Percentiles rank a stretch among this genome's conserved stretches.
phyloP scores from a whole-genome alignment of 163 green algal species.

The Picocystis sp. region DNA sequence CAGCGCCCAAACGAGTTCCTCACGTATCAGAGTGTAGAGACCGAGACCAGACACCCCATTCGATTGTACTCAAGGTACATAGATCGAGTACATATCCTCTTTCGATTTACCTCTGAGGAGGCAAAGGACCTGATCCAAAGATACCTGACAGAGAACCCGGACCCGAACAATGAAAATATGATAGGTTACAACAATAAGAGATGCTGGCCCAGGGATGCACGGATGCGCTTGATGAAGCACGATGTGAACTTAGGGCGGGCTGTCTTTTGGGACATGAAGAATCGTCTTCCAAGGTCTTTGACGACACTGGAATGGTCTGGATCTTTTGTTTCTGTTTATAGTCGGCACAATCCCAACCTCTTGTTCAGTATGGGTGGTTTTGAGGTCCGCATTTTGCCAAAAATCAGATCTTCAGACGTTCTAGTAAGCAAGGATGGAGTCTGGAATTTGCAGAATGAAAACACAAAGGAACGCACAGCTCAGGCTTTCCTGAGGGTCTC shows the following conservation, averaged over 20 bases:
- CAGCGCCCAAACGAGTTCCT: slow-evolving; percentile 86
- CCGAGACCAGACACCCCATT: slow-evolving; percentile 92
- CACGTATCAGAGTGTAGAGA: slow-evolving; percentile 61
- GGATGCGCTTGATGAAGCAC: slow-evolving; percentile 98
- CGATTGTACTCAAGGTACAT: slow-evolving; percentile 91
- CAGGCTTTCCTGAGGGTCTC: slow-evolving; percentile 93
- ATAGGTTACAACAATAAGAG: slow-evolving; percentile 99
- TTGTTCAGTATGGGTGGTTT: slow-evolving; percentile 97
- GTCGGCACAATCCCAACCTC: slow-evolving; percentile 96
- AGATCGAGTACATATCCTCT: slow-evolving; percentile 76
- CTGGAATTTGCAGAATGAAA: slow-evolving; percentile 94
- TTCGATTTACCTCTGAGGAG: slow-evolving; percentile 91
- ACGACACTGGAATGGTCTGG: slow-evolving; percentile 98
- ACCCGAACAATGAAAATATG: slow-evolving; percentile 99
- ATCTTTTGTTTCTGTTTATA: slow-evolving; percentile 91
- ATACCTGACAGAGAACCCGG: slow-evolving; percentile 97
- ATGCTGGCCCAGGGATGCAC: slow-evolving; percentile 94
- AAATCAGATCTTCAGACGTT: slow-evolving; percentile 67
- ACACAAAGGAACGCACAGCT: slow-evolving; percentile 96
- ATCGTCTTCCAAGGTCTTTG: slow-evolving; percentile 73
- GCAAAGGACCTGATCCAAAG: slow-evolving; percentile 92
- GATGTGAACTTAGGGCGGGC: slow-evolving; percentile 96
- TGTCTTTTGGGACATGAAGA: slow-evolving; percentile 98
- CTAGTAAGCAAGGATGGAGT: slow-evolving; percentile 95
- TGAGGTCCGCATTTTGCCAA: slow-evolving; percentile 94